phyloP scores from a whole-genome alignment of 2,329 filamentous ascomycete genomes.

The Microdochium nivale region DNA sequence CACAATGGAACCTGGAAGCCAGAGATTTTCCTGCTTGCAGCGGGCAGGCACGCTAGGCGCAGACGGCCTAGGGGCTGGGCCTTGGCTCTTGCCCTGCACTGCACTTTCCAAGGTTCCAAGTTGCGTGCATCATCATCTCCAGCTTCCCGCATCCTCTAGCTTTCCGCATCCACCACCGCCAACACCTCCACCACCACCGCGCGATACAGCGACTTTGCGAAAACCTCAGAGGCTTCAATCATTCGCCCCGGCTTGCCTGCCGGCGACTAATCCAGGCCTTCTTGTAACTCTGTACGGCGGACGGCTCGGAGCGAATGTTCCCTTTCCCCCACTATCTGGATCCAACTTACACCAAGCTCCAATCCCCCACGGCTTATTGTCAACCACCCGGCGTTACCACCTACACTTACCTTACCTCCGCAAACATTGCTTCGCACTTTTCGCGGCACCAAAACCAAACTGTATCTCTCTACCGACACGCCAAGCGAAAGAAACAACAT shows the following conservation, averaged over 20 bases:
- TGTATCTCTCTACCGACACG: background rate
- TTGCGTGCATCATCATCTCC: background rate
- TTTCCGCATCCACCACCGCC: background rate
- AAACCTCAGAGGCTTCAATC: too few species aligned
- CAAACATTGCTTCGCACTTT: background rate
- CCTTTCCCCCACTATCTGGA: too few species aligned
- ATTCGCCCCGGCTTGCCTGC: too few species aligned
- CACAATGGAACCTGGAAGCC: too few species aligned
- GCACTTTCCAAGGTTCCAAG: background rate
- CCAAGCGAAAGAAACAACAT: constrained; percentile 13
- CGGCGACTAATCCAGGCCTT: too few species aligned
- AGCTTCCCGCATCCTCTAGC: background rate
- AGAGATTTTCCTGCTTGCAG: background rate
- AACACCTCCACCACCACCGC: background rate
- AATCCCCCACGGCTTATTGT: background rate
- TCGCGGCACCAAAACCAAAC: background rate
- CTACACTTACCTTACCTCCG: background rate
- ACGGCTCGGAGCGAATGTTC: too few species aligned
- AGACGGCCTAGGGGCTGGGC: background rate
- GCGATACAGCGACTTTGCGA: too few species aligned
- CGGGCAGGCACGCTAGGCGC: background rate
- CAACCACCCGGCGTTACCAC: background rate
- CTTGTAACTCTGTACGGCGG: too few species aligned
- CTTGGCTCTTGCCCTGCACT: background rate
- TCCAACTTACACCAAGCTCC: background rate